A percentile compares a stretch with the other conserved stretches of the same genome.
Evolutionary conservation across 2,329 filamentous ascomycete genomes (phyloP).

Genomic region (Madurella mycetomatis): DNA sequence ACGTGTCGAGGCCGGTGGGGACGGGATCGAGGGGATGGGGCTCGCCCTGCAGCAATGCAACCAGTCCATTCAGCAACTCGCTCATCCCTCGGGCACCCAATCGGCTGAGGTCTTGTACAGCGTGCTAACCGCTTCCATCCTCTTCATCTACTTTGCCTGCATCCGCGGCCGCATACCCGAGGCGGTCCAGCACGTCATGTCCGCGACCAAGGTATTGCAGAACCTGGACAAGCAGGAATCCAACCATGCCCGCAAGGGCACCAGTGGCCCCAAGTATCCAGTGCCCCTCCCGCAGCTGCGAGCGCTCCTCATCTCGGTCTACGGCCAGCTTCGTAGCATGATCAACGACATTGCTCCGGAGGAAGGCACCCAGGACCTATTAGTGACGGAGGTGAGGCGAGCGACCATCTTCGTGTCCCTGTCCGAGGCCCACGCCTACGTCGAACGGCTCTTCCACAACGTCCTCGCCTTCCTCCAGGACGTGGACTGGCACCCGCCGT

Average conservation of each 20-base stretch:
- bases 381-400: constrained; percentile 7
- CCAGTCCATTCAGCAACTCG: constrained; percentile 13
- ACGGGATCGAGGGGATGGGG: not conserved
- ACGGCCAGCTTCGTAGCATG: constrained; percentile 18
- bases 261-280: constrained; percentile 1
- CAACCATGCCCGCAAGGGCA: not conserved
- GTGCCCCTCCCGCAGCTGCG: constrained; percentile 14
- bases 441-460: constrained; percentile 16
- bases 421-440: constrained; percentile 16
- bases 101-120: constrained; percentile 6
- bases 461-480: constrained; percentile 15
- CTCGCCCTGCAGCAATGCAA: constrained; percentile 19
- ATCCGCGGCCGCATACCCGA: constrained; percentile 16
- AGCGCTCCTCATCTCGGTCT: constrained; percentile 12
- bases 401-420: constrained; percentile 16
- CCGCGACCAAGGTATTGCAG: constrained; percentile 13
- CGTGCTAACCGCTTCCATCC: constrained; percentile 20
- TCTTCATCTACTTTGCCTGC: constrained; percentile 21
- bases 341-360: constrained; percentile 9
- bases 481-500: not conserved
- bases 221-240: constrained; percentile 7
- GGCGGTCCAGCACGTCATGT: constrained; percentile 18
- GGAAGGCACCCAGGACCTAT: not conserved
- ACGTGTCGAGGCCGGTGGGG: constrained; percentile 5
- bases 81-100: not conserved